Evolutionary conservation across 345 rosid species (phyloP), one percentile per base, ranked within the genome.

Genomic region (Psidium guajava): DNA sequence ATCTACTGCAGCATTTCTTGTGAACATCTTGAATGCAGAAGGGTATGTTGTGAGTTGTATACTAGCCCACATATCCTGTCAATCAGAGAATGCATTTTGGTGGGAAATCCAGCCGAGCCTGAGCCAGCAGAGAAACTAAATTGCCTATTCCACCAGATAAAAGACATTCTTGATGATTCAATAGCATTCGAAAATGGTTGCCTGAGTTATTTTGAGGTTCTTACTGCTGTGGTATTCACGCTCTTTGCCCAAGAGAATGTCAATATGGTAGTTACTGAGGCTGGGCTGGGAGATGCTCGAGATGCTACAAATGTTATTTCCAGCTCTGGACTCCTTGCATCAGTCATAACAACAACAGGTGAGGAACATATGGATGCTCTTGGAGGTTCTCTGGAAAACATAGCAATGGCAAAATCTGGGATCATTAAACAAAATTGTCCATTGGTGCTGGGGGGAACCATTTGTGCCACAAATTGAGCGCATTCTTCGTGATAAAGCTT

Each of bases 181-280:
- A 83, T 96, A 47, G 85, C 84, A 25, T 83, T 84, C 15, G 98
- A 97, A 85, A 90, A 91, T 88, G 96, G 96, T 61, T 82, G 87
- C 54, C 89, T 97, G 87, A 93, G 94, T 90, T 98, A 97, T 92
- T 97, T 97, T 86, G 98, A 96, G 98, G 98, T 96, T 90, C 90
- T 97, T 49, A 96, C 98, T 81, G 97, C 97, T 14, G 89, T 93
- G 69, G 96, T 96, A n/a, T 94, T 94, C 86, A 75, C 94, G 3
- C 87, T 95, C 55, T 95, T 97, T 89, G 95, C 94, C 27, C 90
- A 94, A 52, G 93, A 91, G 91, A 93, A 92, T 44, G 91, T 94
- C 24, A 98, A 95, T 84, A 89, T 96, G 88, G 98, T 96, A 2
- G 90, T 97, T 86, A 87, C 95, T 22, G 99, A 97, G 98, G 96